Conservation (phyloP, 2,329 filamentous ascomycete species). For the Diplocarpon mali region DNA sequence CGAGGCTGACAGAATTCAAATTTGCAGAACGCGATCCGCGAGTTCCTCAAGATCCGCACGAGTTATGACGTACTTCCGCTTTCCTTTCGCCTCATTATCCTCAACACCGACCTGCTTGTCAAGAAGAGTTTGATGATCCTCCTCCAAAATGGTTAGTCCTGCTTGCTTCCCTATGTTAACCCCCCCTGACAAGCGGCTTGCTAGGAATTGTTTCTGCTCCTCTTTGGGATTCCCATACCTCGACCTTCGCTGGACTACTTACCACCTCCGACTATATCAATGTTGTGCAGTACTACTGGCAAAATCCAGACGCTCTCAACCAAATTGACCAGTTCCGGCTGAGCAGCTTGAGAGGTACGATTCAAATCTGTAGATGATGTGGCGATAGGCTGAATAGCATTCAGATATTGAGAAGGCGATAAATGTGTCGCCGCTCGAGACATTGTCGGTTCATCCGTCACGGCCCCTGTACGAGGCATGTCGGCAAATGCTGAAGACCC, state of each 20-base stretch:
- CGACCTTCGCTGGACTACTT: conserved; percentile 84
- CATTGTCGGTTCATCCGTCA: conserved; percentile 87
- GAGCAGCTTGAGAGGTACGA: conserved; percentile 76
- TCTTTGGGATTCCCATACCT: conserved; percentile 88
- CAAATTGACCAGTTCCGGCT: conserved; percentile 90
- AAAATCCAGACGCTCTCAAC: conserved; percentile 81
- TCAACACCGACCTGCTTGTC: conserved; percentile 89
- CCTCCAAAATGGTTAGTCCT: conserved; percentile 72
- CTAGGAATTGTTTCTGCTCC: conserved; percentile 94
- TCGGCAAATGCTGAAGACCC: conserved; percentile 84
- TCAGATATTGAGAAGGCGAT: conserved; percentile 92
- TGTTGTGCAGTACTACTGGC: conserved; percentile 97
- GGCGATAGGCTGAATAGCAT: conserved; percentile 12
- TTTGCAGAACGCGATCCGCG: conserved; percentile 71
- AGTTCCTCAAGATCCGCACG: conserved; percentile 91
- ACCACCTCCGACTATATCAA: conserved; percentile 98
- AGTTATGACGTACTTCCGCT: conserved; percentile 97
- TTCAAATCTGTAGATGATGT: neutral
- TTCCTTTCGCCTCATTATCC: conserved; percentile 88
- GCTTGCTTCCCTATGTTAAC: neutral
- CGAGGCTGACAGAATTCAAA: conserved; percentile 22
- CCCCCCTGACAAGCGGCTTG: conserved; percentile 6
- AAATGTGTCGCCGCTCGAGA: conserved; percentile 82
- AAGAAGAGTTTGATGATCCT: conserved; percentile 96
- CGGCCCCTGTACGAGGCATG: conserved; percentile 90